Base-by-base conservation (phyloP, 2,329 filamentous ascomycete species). In the Claviceps cyperi region DNA sequence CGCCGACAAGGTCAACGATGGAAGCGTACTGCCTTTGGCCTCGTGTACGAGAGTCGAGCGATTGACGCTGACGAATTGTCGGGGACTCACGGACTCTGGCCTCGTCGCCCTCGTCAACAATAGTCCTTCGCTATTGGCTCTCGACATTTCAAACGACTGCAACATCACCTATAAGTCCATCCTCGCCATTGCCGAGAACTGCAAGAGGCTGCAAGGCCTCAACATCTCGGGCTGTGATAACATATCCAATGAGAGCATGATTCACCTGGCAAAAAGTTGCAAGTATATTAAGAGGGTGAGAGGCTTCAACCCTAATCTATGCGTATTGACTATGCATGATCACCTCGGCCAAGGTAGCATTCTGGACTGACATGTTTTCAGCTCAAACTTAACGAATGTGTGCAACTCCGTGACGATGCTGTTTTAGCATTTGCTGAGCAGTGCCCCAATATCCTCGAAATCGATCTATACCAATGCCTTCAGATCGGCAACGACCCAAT, bases 361-460 rank as follows among this genome's bases (percentile, higher is more conserved):
- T 35, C 14, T 14, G 9, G 5, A 49, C 47, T 46, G 19, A 49
- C 40, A 22, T 15, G 8, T 14, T 44, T 9, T 5, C 40, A 92
- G 81, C 77, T 98, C 57, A 98, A 98, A 77, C 77, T 98, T 54
- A 98, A 97, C 66, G 86, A 90, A 51, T 95, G 92, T 63, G 67
- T 69, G n/a, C 85, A 94, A 66, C 72, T 96, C 36, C 88, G 84
- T 39, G 88, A 97, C 62, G 74, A 76, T 46, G 83, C 89, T 6
- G 83, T 97, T 55, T 72, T 86, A 52, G 86, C 89, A 3, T 94
- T 98, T 62, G 91, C 92, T 5, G 74, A 82, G 44, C 80, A 94
- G 66, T 96, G 91, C 64, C 86, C 83, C 13, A 91, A 95, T 57
- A 89, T 98, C 35, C 81, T 98, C 54, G 92, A 98, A 66, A 95